These are phyloP conservation scores for Paramecium sonneborni DNA, from an alignment of 73 alveolate species.

Conservation along the genomic window DNA sequence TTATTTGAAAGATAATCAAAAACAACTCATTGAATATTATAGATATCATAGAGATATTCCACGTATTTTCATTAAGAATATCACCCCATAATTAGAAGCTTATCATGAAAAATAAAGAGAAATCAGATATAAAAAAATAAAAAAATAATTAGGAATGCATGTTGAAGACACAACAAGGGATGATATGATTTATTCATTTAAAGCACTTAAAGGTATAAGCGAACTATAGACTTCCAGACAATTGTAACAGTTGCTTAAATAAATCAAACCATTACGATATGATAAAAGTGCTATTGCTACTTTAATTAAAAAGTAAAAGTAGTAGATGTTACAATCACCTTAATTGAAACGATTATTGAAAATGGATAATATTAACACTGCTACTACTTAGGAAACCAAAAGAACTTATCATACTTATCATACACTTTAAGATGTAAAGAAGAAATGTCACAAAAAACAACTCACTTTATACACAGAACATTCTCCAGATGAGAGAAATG, in stretches of 20 bases:
- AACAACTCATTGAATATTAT: constrained; percentile 9
- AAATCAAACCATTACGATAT: background rate
- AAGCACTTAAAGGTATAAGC: constrained; percentile 29
- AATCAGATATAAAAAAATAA: constrained; percentile 2
- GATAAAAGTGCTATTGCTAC: constrained; percentile 11
- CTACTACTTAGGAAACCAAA: background rate
- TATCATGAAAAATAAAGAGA: constrained; percentile 37
- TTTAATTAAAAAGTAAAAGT: background rate
- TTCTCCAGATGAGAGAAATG: background rate
- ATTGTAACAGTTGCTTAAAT: background rate
- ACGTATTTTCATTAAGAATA: background rate
- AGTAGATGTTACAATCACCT: background rate
- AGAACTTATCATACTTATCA: background rate
- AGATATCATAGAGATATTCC: constrained; percentile 46
- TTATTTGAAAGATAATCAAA: constrained; percentile 3
- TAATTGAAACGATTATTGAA: background rate
- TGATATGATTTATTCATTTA: background rate
- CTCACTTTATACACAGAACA: background rate
- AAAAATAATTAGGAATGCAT: constrained; percentile 1
- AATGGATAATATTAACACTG: background rate
- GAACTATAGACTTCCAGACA: background rate
- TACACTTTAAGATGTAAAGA: background rate
- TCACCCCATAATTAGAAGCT: background rate
- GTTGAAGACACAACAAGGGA: background rate
- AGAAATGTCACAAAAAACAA: background rate